Conservation (phyloP, 2,329 filamentous ascomycete species). For the Didymella exigua region DNA sequence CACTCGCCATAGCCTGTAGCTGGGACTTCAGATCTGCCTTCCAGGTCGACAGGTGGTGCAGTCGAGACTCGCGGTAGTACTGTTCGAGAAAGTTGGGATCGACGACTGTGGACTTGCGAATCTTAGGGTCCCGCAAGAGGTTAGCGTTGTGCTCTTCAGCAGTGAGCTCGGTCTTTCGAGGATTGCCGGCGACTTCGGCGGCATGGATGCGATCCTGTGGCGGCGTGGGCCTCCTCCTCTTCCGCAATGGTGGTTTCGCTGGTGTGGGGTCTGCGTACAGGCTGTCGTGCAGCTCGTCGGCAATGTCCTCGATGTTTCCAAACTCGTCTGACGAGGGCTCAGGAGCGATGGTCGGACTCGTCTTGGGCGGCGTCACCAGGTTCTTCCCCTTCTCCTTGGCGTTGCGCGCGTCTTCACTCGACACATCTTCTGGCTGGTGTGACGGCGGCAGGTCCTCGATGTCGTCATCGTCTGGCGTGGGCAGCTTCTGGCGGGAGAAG, state of each 20-base stretch:
- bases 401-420: neutral
- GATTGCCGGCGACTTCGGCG: constrained; percentile 12
- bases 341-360: constrained; percentile 30
- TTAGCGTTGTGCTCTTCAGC: constrained; percentile 92
- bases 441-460: constrained; percentile 41
- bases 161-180: constrained; percentile 60
- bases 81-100: constrained; percentile 94
- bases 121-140: constrained; percentile 80
- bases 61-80: constrained; percentile 90
- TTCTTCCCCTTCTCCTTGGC: constrained; percentile 16
- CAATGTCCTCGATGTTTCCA: constrained; percentile 1
- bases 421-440: constrained; percentile 41
- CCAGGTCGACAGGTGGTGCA: constrained; percentile 96
- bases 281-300: constrained; percentile 28
- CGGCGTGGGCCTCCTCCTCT: constrained; percentile 5
- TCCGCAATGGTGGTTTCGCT: constrained; percentile 8
- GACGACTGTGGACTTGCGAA: constrained; percentile 86
- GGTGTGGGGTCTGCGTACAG: constrained; percentile 32
- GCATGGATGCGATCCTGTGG: constrained; percentile 12
- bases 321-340: constrained; percentile 13
- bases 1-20: constrained; percentile 78
- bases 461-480: constrained; percentile 34
- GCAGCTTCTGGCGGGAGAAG: constrained; percentile 32
- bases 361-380: constrained; percentile 40
- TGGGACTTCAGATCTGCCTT: constrained; percentile 91